Base-by-base conservation (phyloP, 2,329 filamentous ascomycete genomes). In the Fusarium algeriense region DNA sequence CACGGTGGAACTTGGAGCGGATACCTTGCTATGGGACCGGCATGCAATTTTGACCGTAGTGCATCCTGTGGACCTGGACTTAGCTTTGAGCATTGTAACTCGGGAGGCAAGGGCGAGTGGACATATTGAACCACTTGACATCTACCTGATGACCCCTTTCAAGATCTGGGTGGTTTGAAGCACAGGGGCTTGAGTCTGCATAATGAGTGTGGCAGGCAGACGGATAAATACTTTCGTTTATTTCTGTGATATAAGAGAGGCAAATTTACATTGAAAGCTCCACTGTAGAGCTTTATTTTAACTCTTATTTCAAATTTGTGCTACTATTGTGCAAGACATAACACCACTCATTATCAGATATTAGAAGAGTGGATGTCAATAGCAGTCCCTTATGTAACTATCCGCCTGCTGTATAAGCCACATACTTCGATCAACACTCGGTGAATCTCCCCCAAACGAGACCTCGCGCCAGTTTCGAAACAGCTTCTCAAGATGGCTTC, bases 351-450 rank as follows among this genome's bases (percentile, higher is more conserved):
- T 30, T 30, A 11, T 9, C 30, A 30, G 30, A 30, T 30, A 30
- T 9, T 30, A 11, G 10, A 30, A 30, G 30, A 30, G 30, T 9
- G 10, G 30, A 30, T 30, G 30, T 30, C 7, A 30, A 11, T 64
- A 71, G n/a, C 60, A 70, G 11, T 82, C 75, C 38, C 78, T 77
- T 10, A 85, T 84, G 20, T 84, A 83, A 6, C 75, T 76, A 56
- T 84, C 81, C 1, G 83, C 81, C 54, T 85, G 83, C 2, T 78
- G 77, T 19, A 86, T 86, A 13, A 86, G 79, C 20, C 82, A 78
- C 20, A 86, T 74, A 40, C 84, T 85, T 59, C 85, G 83, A 37
- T 85, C 77, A 1, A 86, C 81, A 63, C 84, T 86, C 0, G 85
- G 85, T 0, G 84, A 85, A 10, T 77, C 77, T 1, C 79, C 76